Evolutionary conservation across 306 rosid species (phyloP), one percentile per base, ranked within the genome.

Genomic region (Castanopsis chinensis): DNA sequence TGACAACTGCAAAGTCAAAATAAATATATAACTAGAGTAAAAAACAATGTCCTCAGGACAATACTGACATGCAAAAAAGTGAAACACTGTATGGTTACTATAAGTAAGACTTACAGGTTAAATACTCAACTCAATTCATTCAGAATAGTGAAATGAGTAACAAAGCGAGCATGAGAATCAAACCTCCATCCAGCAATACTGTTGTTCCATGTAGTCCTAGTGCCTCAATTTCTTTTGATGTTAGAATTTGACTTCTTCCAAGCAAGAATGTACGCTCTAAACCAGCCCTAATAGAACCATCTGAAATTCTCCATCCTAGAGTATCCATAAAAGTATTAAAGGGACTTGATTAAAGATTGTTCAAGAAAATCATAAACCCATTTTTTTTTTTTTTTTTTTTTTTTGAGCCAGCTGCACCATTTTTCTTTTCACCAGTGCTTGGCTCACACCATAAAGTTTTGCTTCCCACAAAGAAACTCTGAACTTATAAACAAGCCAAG

Each of bases 281-380:
- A 76, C 99, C 99, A 73, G 77, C 64, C 80, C 86, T 85, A 27
- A 92, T 90, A 32, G 97, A 94, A 68, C 43, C 84, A 45, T 94
- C 91, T 17, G 95, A 87, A 81, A 91, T 82, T 79, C 54, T 84
- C 99, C 92, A 92, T 35, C 99, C 99, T 92, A 81, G 78, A 76
- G 80, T 53, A 85, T 65, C 57, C 65, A 71, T 60, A 33, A 77
- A 68, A 76, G 80, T 59, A 74, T 61, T 37, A 82, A 70, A 71
- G 67, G 74, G 68, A 27, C 14, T 51, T 37, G 41, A 19, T 69
- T 61, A 74, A 69, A 20, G 35, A 56, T 28, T 27, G 11, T 21
- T 33, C 9, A 41, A 9, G 41, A 1, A 63, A 4, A 54, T 14
- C 25, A 74, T 54, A 49, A 64, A 6, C 20, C 37, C 6, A 12